phyloP scores from a whole-genome alignment of 495 filamentous ascomycete species.

The Viridothelium virens region DNA sequence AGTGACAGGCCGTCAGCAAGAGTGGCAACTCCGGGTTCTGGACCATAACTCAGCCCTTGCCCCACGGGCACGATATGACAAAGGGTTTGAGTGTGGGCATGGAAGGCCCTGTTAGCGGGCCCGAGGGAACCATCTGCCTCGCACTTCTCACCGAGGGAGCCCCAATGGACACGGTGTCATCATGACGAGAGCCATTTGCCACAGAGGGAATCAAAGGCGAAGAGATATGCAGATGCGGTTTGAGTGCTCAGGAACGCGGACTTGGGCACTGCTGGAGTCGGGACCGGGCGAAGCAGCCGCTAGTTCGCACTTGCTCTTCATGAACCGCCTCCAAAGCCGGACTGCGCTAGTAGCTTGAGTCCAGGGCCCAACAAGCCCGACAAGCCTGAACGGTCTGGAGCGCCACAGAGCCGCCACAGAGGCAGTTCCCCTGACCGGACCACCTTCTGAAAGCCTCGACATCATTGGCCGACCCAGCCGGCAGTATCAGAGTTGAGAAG shows the following conservation, averaged over 20 bases:
- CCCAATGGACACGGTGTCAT: background rate
- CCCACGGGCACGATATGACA: background rate
- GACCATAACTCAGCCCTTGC: background rate
- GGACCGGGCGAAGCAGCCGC: background rate
- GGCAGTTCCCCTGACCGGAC: background rate
- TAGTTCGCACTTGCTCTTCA: too few relatives aligned
- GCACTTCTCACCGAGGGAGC: background rate
- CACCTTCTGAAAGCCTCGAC: background rate
- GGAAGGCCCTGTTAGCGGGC: background rate
- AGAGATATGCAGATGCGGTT: constrained; percentile 4
- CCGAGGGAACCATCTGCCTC: background rate
- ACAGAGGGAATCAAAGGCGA: background rate
- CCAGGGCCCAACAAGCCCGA: too few relatives aligned
- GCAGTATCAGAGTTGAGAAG: background rate
- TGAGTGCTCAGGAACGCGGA: background rate
- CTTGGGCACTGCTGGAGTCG: background rate
- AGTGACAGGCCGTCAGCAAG: background rate
- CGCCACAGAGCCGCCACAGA: constrained; percentile 7
- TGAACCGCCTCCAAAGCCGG: too few relatives aligned
- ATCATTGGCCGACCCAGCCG: background rate
- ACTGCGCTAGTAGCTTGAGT: too few relatives aligned
- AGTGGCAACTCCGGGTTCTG: background rate
- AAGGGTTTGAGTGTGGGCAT: background rate
- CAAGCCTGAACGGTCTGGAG: background rate
- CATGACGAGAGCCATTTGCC: constrained; percentile 3